Evolutionary conservation across 495 filamentous ascomycete species (phyloP), one percentile per base, ranked within the genome.

Genomic region (Penicillium malachiteum): DNA sequence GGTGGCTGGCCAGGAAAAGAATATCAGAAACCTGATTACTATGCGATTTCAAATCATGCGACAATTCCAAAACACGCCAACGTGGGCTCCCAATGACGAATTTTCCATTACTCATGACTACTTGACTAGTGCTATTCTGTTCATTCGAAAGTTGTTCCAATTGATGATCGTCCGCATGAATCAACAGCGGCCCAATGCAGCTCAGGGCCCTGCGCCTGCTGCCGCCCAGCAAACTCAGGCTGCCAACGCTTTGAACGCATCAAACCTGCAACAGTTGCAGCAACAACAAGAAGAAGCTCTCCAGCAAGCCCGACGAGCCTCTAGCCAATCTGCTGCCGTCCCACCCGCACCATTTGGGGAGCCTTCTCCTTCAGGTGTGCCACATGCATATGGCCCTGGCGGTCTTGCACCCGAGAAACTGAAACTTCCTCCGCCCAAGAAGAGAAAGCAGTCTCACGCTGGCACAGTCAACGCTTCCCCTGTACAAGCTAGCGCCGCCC

Each of bases 331-430:
- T 56, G 50, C 81, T 18, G 88, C 82, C 0, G 77, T 83, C 0
- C 67, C 84, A 0, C 83, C 86, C 0, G 89, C 89, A 65, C 79
- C 79, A 41, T 81, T 92, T 55, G 85, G 84, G 17, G 79, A 80
- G 7, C 81, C 87, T 39, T 90, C 90, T 33, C 90, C 89, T 14
- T 78, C 87, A 43, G 88, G 89, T 5, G 78, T 85, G 18, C 88
- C 90, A 12, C 78, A 77, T 52, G 67, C 67, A 9, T 81, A 79
- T 58, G 75, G 73, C 10, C 71, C 78, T 7, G 71, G 71, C 6
- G 69, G 71, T 44, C 71, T 81, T 42, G 74, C 75, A 3, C 74
- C 73, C 8, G 75, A 84, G 55, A 81, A 88, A 52, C 77, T 88
- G 12, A 82, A 78, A 21, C 73, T 87, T 33, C 87, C 87, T 38